Conservation (phyloP, 164 flowering plant genomes). For the Annona squamosa region DNA sequence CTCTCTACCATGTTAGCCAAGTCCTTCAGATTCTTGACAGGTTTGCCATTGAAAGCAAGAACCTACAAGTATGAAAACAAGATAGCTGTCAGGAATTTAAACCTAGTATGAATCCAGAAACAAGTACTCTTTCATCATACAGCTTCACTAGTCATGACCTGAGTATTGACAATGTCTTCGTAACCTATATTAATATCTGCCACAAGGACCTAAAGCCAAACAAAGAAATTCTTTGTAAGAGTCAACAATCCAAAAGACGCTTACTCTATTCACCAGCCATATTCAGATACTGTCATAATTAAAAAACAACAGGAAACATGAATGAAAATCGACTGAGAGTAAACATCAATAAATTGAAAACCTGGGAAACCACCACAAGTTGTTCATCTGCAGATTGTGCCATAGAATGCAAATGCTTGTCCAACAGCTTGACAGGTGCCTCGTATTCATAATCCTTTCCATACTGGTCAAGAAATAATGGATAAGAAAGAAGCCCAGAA, state of each 20-base stretch:
- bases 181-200: slow-evolving; percentile 90
- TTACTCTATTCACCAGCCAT: not conserved
- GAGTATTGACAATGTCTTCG: slow-evolving; percentile 86
- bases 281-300: not conserved
- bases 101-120: not conserved
- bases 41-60: slow-evolving; percentile 68
- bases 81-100: not conserved
- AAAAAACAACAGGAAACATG: too few species aligned
- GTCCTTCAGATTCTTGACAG: slow-evolving; percentile 74
- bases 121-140: not conserved
- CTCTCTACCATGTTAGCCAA: slow-evolving; percentile 81
- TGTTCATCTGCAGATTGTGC: slow-evolving; percentile 75
- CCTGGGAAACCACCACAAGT: slow-evolving; percentile 93
- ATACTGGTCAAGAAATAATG: slow-evolving; percentile 36
- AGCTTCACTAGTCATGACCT: slow-evolving; percentile 34
- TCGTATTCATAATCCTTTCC: slow-evolving; percentile 78
- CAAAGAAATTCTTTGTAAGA: slow-evolving; percentile 3
- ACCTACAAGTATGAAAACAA: slow-evolving; percentile 34
- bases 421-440: slow-evolving; percentile 88
- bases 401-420: slow-evolving; percentile 70
- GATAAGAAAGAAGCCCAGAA: not conserved
- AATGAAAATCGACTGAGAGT: not conserved
- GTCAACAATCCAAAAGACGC: not conserved
- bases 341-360: slow-evolving; percentile 8
- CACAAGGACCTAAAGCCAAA: slow-evolving; percentile 58